phyloP scores from a whole-genome alignment of 2,329 filamentous ascomycete genomes.

The Falciphora oryzae region DNA sequence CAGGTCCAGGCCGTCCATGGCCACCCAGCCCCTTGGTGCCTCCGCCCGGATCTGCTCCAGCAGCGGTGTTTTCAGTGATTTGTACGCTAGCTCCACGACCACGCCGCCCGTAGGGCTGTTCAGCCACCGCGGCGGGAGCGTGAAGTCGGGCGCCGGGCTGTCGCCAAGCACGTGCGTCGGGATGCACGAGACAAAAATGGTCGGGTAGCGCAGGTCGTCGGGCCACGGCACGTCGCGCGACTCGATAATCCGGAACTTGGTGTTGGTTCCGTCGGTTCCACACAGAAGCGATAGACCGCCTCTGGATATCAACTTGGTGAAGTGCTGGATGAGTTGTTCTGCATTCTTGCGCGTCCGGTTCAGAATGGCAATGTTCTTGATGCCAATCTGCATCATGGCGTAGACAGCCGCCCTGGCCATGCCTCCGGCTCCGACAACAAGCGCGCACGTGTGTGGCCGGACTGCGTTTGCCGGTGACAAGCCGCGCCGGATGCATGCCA shows the following conservation, averaged over 20 bases:
- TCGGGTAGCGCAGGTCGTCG: conserved; percentile 54
- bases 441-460: conserved; percentile 45
- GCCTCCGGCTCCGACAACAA: conserved; percentile 62
- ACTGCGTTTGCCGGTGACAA: conserved; percentile 67
- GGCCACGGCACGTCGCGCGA: conserved; percentile 61
- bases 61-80: conserved; percentile 65
- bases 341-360: conserved; percentile 67
- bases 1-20: conserved; percentile 70
- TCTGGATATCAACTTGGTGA: conserved; percentile 49
- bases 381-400: conserved; percentile 70
- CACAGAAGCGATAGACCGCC: conserved; percentile 25
- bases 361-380: conserved; percentile 68
- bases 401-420: conserved; percentile 78
- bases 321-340: conserved; percentile 61
- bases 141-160: conserved; percentile 62
- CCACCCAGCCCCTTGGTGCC: conserved; percentile 61
- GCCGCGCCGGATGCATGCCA: conserved; percentile 65
- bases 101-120: conserved; percentile 69
- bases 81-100: conserved; percentile 69
- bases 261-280: conserved; percentile 21
- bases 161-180: conserved; percentile 63
- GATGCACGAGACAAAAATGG: conserved; percentile 71
- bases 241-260: conserved; percentile 52
- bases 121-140: conserved; percentile 64
- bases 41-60: conserved; percentile 59